phyloP scores from a whole-genome alignment of 495 filamentous ascomycete genomes.

The Penicillium fimorum region DNA sequence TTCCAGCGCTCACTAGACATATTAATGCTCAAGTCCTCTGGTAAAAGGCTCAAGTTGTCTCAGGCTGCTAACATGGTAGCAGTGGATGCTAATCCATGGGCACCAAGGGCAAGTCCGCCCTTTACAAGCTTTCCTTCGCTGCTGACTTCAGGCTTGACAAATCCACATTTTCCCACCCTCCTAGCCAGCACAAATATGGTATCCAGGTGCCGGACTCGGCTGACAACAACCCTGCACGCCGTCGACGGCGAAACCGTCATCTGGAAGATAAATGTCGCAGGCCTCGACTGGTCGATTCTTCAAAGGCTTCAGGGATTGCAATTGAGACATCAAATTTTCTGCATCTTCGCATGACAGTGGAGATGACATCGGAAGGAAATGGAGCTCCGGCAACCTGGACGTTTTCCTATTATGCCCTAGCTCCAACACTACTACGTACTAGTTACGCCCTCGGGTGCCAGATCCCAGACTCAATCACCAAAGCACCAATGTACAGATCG shows the following conservation, averaged over 20 bases:
- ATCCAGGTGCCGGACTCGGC: neutral
- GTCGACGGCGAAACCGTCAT: neutral
- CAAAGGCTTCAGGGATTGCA: neutral
- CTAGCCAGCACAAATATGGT: neutral
- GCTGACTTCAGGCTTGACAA: neutral
- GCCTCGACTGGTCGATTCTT: constrained; percentile 6
- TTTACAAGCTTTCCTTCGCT: neutral
- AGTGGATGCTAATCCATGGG: neutral
- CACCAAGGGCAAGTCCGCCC: neutral
- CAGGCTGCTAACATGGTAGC: neutral
- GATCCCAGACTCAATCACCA: constrained; percentile 7
- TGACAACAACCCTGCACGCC: constrained; percentile 2
- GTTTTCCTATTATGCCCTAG: neutral
- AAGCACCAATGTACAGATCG: constrained; percentile 11
- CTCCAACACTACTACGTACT: neutral
- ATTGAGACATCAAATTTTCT: constrained; percentile 3
- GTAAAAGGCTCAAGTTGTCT: neutral
- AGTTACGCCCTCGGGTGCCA: constrained; percentile 1
- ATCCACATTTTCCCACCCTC: neutral
- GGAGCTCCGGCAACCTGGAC: neutral
- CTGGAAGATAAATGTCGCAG: neutral
- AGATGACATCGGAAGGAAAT: constrained; percentile 10
- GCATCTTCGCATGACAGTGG: constrained; percentile 7
- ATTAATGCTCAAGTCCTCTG: neutral
- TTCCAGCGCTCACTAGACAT: neutral